Base-by-base conservation (phyloP, 208 protist species). In the Lotmaria passim region DNA sequence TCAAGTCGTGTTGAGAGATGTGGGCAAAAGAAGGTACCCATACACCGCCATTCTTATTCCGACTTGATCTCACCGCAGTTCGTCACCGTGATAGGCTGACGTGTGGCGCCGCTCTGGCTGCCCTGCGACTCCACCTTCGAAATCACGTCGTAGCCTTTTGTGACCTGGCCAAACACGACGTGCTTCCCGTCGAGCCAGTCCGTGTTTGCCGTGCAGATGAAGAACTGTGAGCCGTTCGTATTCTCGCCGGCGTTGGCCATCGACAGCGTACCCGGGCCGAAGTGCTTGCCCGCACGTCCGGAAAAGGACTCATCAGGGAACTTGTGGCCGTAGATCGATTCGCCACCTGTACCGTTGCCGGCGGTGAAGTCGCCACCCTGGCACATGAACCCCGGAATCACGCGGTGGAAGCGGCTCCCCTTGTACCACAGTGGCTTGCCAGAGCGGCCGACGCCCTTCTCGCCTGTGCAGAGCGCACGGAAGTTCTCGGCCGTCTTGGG, bases 341-440 rank as follows among this genome's bases (percentile, higher is more conserved):
- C 86, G 31, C 94, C 93, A 63, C 96, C 97, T 15, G 82, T 97
- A 41, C 97, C 97, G 78, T 98, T 92, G 24, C 82, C 83, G 39
- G 75, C 81, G 21, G 95, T 98, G 82, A 98, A 98, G 79, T 99
- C 98, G 62, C 97, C 97, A 50, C 96, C 98, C 78, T 99, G 98
- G 59, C 91, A 78, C 90, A 97, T 96, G 73, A 97, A 97, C 68
- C 88, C 76, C 19, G 89, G 86, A 61, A 99, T 99, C 28, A 98
- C 83, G 56, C 98, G 90, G 74, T 99, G 98, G 84, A 99, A 99
- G 21, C 60, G 82, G 73, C 69, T 91, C 33, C 96, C 97, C 80
- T 99, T 99, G 89, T 89, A 99, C 71, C 96, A 93, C 12, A 99
- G 86, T 23, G 85, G 84, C 57, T 97, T 98, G 31, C 96, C 95